Evolutionary conservation across 176 grass and related monocot genomes (phyloP).

Genomic region (Luzula sylvatica): DNA sequence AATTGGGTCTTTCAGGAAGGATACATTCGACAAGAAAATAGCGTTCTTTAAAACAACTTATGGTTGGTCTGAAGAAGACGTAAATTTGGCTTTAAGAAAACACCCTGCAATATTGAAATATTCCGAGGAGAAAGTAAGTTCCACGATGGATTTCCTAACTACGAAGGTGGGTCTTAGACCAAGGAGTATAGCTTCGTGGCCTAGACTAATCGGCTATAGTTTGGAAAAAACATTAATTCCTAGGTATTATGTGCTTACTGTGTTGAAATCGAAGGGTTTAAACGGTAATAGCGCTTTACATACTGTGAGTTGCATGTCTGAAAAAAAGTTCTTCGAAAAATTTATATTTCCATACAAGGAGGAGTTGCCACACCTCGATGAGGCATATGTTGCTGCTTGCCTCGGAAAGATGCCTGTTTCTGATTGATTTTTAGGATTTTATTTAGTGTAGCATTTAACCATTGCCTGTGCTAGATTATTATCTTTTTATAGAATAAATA

Average conservation of each 20-base stretch:
- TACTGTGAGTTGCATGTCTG: neutral
- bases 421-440: no score
- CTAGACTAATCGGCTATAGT: neutral
- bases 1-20: neutral
- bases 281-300: neutral
- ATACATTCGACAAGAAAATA: neutral
- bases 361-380: neutral
- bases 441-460: no score
- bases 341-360: conserved; percentile 7
- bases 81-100: neutral
- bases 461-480: no score
- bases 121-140: neutral
- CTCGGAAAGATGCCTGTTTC: neutral
- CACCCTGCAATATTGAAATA: neutral
- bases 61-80: neutral
- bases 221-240: neutral
- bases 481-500: no score
- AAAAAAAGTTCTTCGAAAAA: neutral
- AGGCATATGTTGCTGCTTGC: neutral
- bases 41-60: neutral
- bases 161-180: neutral
- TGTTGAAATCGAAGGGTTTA: neutral
- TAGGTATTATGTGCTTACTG: conserved; percentile 5
- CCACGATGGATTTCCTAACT: conserved; percentile 8
- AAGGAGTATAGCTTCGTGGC: neutral